phyloP scores from a whole-genome alignment of 108 stramenopile genomes.

The Skeletonema marinoi region DNA sequence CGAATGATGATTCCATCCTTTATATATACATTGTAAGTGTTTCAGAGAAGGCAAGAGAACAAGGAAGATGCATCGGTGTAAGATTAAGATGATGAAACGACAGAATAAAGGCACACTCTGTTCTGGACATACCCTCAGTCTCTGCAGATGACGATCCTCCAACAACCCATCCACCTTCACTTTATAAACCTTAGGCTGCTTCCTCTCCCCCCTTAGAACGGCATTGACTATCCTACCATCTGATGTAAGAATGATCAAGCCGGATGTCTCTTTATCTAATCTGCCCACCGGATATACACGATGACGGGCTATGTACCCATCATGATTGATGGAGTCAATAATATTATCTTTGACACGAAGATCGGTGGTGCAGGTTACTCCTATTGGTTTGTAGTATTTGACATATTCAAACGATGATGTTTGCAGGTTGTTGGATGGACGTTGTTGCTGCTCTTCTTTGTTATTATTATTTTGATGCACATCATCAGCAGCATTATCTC shows the following conservation, averaged over 20 bases:
- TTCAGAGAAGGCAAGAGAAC: not conserved
- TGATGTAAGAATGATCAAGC: slow-evolving; percentile 69
- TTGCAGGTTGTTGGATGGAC: not conserved
- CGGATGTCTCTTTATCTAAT: slow-evolving; percentile 80
- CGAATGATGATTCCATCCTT: slow-evolving; percentile 59
- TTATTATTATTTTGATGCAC: not conserved
- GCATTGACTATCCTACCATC: slow-evolving; percentile 85
- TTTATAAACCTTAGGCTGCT: slow-evolving; percentile 68
- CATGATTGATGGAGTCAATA: slow-evolving; percentile 46
- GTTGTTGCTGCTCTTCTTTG: not conserved
- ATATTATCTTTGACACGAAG: slow-evolving; percentile 56
- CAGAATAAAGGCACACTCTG: too few relatives aligned
- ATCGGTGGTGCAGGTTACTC: slow-evolving; percentile 83
- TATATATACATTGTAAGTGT: not conserved
- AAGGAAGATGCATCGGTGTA: too few relatives aligned
- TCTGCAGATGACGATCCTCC: slow-evolving; percentile 36
- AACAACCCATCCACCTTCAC: slow-evolving; percentile 57
- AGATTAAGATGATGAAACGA: not conserved
- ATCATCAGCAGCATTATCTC: not conserved
- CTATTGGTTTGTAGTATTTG: slow-evolving; percentile 84
- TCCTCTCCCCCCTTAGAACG: slow-evolving; percentile 50
- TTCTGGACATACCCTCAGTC: slow-evolving; percentile 36
- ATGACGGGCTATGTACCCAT: slow-evolving; percentile 51
- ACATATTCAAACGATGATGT: slow-evolving; percentile 52
- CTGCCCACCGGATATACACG: slow-evolving; percentile 85